Conservation (phyloP, 257 asterid genomes). For the Solanum peruvianum region DNA sequence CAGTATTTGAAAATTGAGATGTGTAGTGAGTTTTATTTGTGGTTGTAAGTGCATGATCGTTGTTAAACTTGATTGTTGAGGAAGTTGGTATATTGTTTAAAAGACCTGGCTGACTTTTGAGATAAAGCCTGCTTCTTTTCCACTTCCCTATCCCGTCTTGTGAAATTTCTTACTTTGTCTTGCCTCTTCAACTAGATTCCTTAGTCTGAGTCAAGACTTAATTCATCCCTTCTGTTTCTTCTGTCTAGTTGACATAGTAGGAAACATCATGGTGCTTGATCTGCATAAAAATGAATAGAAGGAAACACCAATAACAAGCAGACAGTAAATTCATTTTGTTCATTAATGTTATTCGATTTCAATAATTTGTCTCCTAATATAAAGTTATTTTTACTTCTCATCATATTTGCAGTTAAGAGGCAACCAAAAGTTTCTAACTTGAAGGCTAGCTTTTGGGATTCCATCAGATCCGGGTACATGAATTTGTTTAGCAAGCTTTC, state of each 20-base stretch:
- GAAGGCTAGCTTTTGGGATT: conserved; percentile 83
- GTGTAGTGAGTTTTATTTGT: neutral
- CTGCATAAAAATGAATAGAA: neutral
- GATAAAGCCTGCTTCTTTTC: neutral
- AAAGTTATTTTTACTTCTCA: neutral
- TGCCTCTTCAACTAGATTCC: neutral
- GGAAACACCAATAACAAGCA: neutral
- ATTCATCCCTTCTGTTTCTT: neutral
- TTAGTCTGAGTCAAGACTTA: neutral
- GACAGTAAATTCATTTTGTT: neutral
- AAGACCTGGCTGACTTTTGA: neutral
- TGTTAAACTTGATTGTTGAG: neutral
- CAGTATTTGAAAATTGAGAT: neutral
- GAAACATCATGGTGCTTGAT: neutral
- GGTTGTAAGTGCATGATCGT: neutral
- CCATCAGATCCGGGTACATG: conserved; percentile 86
- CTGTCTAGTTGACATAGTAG: neutral
- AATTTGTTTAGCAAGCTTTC: neutral
- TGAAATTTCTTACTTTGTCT: neutral
- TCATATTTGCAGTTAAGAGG: conserved; percentile 45
- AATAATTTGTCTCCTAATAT: neutral
- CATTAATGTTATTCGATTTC: neutral
- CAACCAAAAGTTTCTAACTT: conserved; percentile 35
- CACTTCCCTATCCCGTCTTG: neutral
- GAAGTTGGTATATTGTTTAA: neutral